A percentile compares a stretch with the other conserved stretches of the same genome.
phyloP scores from a whole-genome alignment of 2,329 filamentous ascomycete species.

The Monosporascus ibericus region DNA sequence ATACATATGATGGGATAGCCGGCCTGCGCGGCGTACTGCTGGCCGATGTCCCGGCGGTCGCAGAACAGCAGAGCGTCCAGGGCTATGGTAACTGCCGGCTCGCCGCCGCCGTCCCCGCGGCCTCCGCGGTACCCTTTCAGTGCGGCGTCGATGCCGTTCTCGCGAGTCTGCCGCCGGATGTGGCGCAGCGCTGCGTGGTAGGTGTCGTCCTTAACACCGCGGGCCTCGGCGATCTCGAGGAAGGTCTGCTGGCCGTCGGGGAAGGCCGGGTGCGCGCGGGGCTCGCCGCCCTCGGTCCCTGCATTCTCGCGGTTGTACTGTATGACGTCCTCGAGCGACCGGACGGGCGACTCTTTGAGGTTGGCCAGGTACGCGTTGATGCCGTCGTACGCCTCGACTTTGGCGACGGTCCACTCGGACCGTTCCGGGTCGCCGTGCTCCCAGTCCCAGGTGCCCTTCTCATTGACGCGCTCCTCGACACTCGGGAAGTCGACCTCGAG shows the following conservation, averaged over 20 bases:
- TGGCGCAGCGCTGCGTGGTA: constrained; percentile 64
- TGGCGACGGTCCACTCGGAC: constrained; percentile 68
- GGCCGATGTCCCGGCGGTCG: constrained; percentile 43
- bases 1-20: constrained; percentile 69
- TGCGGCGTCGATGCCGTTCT: constrained; percentile 62
- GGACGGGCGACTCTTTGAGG: constrained; percentile 54
- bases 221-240: constrained; percentile 53
- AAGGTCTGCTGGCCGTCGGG: constrained; percentile 67
- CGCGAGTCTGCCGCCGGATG: constrained; percentile 50
- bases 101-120: constrained; percentile 1
- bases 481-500: constrained; percentile 63
- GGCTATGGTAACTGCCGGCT: neutral
- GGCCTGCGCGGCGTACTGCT: constrained; percentile 65
- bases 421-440: constrained; percentile 66
- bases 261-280: constrained; percentile 56
- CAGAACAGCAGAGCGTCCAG: constrained; percentile 2
- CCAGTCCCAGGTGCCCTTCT: constrained; percentile 64
- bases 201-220: constrained; percentile 55
- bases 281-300: constrained; percentile 60
- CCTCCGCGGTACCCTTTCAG: constrained; percentile 36
- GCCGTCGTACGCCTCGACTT: constrained; percentile 62
- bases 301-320: constrained; percentile 58
- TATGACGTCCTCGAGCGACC: constrained; percentile 59
- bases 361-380: constrained; percentile 57
- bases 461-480: constrained; percentile 55